phyloP scores from a whole-genome alignment of 345 rosid genomes.

The Schrenkiella parvula region DNA sequence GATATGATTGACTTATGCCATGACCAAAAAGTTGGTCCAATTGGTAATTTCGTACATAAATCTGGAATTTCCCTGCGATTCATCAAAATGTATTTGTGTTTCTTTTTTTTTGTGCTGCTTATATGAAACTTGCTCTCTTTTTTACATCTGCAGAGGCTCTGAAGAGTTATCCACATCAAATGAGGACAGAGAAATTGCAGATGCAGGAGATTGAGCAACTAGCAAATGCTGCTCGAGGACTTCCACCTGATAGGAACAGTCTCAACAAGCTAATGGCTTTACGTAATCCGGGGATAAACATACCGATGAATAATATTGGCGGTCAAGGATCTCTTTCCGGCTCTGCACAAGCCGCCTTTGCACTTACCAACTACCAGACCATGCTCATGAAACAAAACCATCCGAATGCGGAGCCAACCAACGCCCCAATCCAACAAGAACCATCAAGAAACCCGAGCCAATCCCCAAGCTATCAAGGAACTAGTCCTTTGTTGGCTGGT shows the following conservation, averaged over 20 bases:
- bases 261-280: constrained; percentile 78
- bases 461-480: constrained; percentile 62
- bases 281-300: constrained; percentile 53
- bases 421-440: constrained; percentile 54
- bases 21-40: constrained; percentile 36
- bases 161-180: constrained; percentile 70
- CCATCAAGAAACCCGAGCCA: constrained; percentile 56
- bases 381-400: constrained; percentile 76
- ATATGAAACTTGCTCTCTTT: neutral
- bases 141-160: constrained; percentile 65
- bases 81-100: neutral
- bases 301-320: constrained; percentile 45
- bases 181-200: constrained; percentile 55
- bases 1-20: constrained; percentile 85
- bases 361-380: constrained; percentile 71
- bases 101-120: constrained; percentile 7
- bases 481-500: constrained; percentile 45
- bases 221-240: constrained; percentile 61
- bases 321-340: constrained; percentile 71
- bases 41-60: constrained; percentile 13
- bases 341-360: constrained; percentile 79
- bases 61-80: neutral
- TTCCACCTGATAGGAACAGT: constrained; percentile 72
- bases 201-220: constrained; percentile 90
- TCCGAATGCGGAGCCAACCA: constrained; percentile 56